These are phyloP conservation scores for Trametes polyzona DNA, from an alignment of 1,284 basidiomycete species.

Conservation along the genomic window DNA sequence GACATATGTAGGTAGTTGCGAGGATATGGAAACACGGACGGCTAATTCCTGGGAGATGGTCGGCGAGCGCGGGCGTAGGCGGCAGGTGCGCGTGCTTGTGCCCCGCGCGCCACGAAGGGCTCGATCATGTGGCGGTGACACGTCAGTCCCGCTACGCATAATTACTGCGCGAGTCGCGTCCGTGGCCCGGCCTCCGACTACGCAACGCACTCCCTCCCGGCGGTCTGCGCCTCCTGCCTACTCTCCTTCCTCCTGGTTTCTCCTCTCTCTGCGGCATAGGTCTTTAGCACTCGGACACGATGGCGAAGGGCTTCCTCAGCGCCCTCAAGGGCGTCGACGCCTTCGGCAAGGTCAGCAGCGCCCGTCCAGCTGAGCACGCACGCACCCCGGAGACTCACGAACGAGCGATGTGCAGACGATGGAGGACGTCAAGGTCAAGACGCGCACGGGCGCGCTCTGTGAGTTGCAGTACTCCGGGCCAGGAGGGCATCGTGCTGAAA, in stretches of 20 bases:
- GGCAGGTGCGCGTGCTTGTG: not conserved
- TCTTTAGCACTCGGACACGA: constrained; percentile 27
- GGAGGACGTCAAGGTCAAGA: constrained; percentile 98
- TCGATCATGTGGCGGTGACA: constrained; percentile 30
- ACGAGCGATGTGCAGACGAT: constrained; percentile 77
- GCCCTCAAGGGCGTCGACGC: constrained; percentile 90
- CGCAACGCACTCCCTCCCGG: constrained; percentile 3
- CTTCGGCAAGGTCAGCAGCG: constrained; percentile 86
- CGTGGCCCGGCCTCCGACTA: not conserved
- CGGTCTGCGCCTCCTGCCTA: constrained; percentile 18
- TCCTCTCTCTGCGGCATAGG: constrained; percentile 32
- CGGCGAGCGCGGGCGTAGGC: constrained; percentile 10
- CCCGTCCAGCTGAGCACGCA: not conserved
- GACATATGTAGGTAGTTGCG: constrained; percentile 3
- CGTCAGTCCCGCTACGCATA: constrained; percentile 20
- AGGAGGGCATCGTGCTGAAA: not conserved
- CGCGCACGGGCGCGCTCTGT: constrained; percentile 90
- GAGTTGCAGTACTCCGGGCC: constrained; percentile 39
- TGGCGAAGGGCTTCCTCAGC: constrained; percentile 76
- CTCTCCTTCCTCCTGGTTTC: constrained; percentile 33
- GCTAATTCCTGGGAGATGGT: constrained; percentile 28
- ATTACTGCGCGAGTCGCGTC: constrained; percentile 14
- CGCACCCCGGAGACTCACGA: constrained; percentile 12
- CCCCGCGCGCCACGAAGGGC: constrained; percentile 13
- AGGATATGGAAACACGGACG: constrained; percentile 18